Conservation (phyloP, 176 grass and related monocot species). For the Luzula sylvatica region DNA sequence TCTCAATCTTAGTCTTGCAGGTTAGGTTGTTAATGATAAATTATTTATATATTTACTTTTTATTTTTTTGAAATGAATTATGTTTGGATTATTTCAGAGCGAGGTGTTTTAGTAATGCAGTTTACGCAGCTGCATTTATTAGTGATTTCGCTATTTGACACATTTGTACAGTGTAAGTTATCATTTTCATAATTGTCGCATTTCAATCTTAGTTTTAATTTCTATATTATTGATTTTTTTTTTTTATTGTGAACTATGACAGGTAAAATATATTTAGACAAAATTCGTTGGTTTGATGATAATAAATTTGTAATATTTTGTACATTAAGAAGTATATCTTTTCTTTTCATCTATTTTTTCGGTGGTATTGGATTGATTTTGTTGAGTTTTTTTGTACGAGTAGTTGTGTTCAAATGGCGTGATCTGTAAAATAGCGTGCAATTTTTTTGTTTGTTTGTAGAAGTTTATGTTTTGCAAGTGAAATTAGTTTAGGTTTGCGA, state of each 20-base stretch:
- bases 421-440: background rate
- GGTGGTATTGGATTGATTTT: background rate
- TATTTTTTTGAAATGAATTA: constrained; percentile 14
- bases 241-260: background rate
- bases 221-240: constrained; percentile 29
- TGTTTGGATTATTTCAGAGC: constrained; percentile 1
- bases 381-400: constrained; percentile 4
- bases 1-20: constrained; percentile 36
- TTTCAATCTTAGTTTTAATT: background rate
- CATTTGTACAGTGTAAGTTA: constrained; percentile 33
- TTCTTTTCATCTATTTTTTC: background rate
- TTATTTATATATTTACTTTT: background rate
- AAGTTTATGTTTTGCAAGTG: background rate
- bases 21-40: constrained; percentile 15
- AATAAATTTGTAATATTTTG: background rate
- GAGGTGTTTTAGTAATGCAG: constrained; percentile 1
- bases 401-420: too few species aligned
- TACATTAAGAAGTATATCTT: background rate
- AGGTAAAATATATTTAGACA: constrained; percentile 8
- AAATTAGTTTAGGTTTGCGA: background rate
- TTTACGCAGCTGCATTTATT: background rate
- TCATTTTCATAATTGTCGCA: constrained; percentile 2
- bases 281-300: constrained; percentile 11
- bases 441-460: constrained; percentile 24
- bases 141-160: constrained; percentile 1